A percentile compares a stretch with the other conserved stretches of the same genome.
phyloP scores from a whole-genome alignment of 2,329 filamentous ascomycete genomes.

The Claviceps maximensis region DNA sequence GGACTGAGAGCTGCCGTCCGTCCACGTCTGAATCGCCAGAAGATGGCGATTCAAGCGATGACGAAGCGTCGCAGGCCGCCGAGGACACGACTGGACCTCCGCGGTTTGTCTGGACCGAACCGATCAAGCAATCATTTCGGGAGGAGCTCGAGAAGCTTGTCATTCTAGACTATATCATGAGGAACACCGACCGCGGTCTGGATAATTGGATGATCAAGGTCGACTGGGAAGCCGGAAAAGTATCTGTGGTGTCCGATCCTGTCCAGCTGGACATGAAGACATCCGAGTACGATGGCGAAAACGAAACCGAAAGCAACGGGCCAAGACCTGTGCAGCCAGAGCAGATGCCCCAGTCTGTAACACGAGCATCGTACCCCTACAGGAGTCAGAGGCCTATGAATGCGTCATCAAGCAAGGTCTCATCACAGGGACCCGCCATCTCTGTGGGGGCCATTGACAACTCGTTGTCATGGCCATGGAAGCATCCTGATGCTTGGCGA shows the following conservation, averaged over 20 bases:
- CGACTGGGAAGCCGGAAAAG: slow-evolving; percentile 69
- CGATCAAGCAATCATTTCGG: slow-evolving; percentile 78
- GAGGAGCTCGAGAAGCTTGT: slow-evolving; percentile 96
- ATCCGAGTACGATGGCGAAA: slow-evolving; percentile 18
- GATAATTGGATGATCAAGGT: slow-evolving; percentile 99
- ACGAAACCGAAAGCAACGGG: slow-evolving; percentile 21
- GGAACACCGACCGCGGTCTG: slow-evolving; percentile 89
- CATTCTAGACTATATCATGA: slow-evolving; percentile 97
- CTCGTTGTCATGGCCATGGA: slow-evolving; percentile 97
- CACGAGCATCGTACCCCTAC: slow-evolving; percentile 50
- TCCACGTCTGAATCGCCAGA: slow-evolving; percentile 34
- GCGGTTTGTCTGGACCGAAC: slow-evolving; percentile 75
- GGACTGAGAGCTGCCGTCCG: slow-evolving; percentile 74
- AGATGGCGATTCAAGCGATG: slow-evolving; percentile 52
- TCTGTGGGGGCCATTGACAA: slow-evolving; percentile 92
- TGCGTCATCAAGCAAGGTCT: slow-evolving; percentile 40
- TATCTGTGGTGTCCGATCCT: slow-evolving; percentile 77
- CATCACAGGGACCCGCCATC: slow-evolving; percentile 43
- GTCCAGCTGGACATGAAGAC: slow-evolving; percentile 50
- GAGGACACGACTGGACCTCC: slow-evolving; percentile 38
- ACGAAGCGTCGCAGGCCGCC: slow-evolving; percentile 31
- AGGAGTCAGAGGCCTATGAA: slow-evolving; percentile 75
- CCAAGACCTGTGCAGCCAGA: slow-evolving; percentile 47
- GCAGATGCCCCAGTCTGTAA: slow-evolving; percentile 27
- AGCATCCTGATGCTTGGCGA: slow-evolving; percentile 82